Evolutionary conservation across 495 filamentous ascomycete species (phyloP), one percentile per base, ranked within the genome.

Genomic region (Penicillium turbatum): DNA sequence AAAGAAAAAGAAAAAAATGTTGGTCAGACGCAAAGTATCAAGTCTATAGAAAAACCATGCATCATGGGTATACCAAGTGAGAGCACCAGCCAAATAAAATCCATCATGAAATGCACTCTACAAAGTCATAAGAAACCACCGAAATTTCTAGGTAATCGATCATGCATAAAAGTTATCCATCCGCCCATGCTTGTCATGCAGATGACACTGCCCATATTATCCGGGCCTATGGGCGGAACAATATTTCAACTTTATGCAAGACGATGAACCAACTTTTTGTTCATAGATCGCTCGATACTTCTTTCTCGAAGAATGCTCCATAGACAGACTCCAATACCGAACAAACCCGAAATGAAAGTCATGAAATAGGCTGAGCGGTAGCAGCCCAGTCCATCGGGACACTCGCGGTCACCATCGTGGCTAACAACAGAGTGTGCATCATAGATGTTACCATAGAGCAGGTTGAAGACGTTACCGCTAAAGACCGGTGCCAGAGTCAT

Each of bases 401-500:
- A 97, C n/a, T 83, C 78, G 35, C 84, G 73, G 45, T 86, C 83
- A 8, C 90, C 91, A 43, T 85, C 78, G 0, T 71, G 73, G 8
- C 78, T 76, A n/a, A 88, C 66, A 38, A 85, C 72, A 39, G 82
- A 89, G 68, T 96, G 90, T 15, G 70, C 70, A 67, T 98, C 92
- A 65, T 87, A 95, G 7, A 97, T 81, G 30, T 66, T 64, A 43
- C 72, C 78, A 65, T 97, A 98, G 39, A 90, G 79, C 4, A 97
- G 69, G 69, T 97, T 97, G 74, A 97, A 97, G 29, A 96, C 69
- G 51, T 97, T 95, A 36, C 89, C 89, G 15, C 83, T 89, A 45
- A 96, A 72, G 5, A 95, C 86, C 0, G 92, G 90, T 11, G 86
- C 82, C 15, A 97, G 72, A 0, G 88, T 97, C 87, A 98, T 96